Percentiles rank a stretch among this genome's conserved stretches.
Evolutionary conservation across 345 rosid genomes (phyloP).

Genomic region (Salix exigua): DNA sequence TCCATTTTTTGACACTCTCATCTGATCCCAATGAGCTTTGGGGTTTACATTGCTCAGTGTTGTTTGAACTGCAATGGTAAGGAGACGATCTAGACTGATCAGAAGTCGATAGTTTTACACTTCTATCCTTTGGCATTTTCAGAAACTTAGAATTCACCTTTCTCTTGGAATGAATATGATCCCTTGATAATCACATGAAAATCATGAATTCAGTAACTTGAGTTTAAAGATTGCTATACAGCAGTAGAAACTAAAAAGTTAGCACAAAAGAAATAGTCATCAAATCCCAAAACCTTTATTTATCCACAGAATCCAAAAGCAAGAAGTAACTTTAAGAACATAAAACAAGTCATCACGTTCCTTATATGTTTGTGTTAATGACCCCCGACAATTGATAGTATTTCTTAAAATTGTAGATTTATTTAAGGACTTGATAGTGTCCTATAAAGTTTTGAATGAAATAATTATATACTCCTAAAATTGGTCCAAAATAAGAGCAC

Average conservation of each 20-base stretch:
- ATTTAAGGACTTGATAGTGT: not conserved
- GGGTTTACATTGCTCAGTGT: conserved; percentile 22
- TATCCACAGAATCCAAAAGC: not conserved
- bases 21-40: conserved; percentile 16
- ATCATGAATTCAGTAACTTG: not conserved
- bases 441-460: not conserved
- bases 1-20: not conserved
- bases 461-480: not conserved
- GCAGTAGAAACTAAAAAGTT: not conserved
- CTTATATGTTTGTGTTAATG: not conserved
- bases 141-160: not conserved
- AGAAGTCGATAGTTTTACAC: conserved; percentile 23
- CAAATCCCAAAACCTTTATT: not conserved
- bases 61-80: conserved; percentile 19
- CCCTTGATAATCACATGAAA: not conserved
- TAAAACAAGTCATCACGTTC: not conserved
- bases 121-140: conserved; percentile 53
- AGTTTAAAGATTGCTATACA: not conserved
- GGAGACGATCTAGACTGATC: not conserved
- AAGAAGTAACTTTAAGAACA: not conserved
- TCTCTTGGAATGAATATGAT: not conserved
- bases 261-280: not conserved
- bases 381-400: not conserved
- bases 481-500: not conserved
- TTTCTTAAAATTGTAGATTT: not conserved